Base-by-base conservation (phyloP, 2,329 filamentous ascomycete species). In the Metarhizium robertsii region DNA sequence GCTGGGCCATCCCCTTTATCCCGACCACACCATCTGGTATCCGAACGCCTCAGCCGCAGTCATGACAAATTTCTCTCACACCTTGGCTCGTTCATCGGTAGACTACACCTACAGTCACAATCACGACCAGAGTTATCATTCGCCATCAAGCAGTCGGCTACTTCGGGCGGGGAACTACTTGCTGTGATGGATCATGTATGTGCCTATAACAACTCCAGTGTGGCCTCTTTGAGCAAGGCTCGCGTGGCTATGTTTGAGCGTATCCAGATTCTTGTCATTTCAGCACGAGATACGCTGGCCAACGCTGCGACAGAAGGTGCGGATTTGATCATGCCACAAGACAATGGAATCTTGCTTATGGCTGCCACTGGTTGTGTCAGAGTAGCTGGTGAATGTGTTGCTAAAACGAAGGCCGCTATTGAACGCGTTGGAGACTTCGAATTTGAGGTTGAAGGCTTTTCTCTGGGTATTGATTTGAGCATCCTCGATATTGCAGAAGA, bases 371-470 rank as follows among this genome's bases (percentile, higher is more conserved):
- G 83, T 57, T 96, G 92, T 66, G 92, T 99, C 30, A 86, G 90
- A 62, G 88, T 90, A 25, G 91, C 92, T 48, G 92, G 92, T 45
- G 91, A 96, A 62, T 96, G 92, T 69, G 88, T 96, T 20, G 86
- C 88, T 6, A 92, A 92, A 71, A 87, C 92, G 11, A 90, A 90
- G 64, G 79, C 83, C 67, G 84, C 95, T 48, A 87, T 99, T 56
- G 91, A 96, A 71, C 81, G 87, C 58, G 90, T 94, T 60, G 91
- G 92, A 20, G 92, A 96, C 69, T 95, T 96, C 61, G 91, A 96
- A 69, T 84, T 92, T 61, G 90, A 95, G 67, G 77, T 88, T 54
- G 83, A 87, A 61, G 73, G 72, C 18, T 70, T 66, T 59, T 71
- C 76, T 34, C 70, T 88, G 30, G 79, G 78, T 7, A 77, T 86